Evolutionary conservation across 2,329 filamentous ascomycete species (phyloP), one percentile per base, ranked within the genome.

Genomic region (Xylaria sp.): DNA sequence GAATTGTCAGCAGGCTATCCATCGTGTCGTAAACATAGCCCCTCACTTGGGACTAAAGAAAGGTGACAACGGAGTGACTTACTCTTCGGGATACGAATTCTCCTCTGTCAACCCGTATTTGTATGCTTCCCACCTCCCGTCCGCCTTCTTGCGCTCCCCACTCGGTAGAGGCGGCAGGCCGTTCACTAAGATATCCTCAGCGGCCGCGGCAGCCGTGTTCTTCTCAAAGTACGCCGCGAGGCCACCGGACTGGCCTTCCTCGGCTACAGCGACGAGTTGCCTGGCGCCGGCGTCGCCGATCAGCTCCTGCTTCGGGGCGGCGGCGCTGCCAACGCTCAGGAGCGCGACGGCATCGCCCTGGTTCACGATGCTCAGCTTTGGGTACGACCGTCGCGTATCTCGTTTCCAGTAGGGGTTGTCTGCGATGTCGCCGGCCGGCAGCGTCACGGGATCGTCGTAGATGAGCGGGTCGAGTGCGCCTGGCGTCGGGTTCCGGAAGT

Each of bases 331-430:
- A 54, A 98, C 90, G 34, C 87, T 90, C 79, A 99, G 86, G 76
- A 99, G 88, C 51, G 91, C 92, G 28, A 96, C 96, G 61, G 94
- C 90, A 81, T 98, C 92, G 56, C 89, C 89, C 85, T 98, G 96
- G 69, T 85, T 91, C 71, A 99, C 88, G 55, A 93, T 90, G 78
- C 92, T 95, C 66, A 92, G 86, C 75, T 87, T 88, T 39, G 96
- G 92, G 84, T 98, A 98, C 77, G 87, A 87, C 77, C 96, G 89
- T 76, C 96, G 92, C 70, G 85, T 82, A 79, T 99, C 96, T 77
- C 96, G 94, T 87, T 97, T 97, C 94, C 94, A 99, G 85, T 98
- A 97, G 46, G 94, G 90, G 84, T 97, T 97, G 81, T 95, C 93
- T 76, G 94, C 94, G 76, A 97, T 90, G 80, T 97, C 94, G 74